Conservation (phyloP, 2,329 filamentous ascomycete genomes). For the Teratosphaeria pseudoeucalypti region DNA sequence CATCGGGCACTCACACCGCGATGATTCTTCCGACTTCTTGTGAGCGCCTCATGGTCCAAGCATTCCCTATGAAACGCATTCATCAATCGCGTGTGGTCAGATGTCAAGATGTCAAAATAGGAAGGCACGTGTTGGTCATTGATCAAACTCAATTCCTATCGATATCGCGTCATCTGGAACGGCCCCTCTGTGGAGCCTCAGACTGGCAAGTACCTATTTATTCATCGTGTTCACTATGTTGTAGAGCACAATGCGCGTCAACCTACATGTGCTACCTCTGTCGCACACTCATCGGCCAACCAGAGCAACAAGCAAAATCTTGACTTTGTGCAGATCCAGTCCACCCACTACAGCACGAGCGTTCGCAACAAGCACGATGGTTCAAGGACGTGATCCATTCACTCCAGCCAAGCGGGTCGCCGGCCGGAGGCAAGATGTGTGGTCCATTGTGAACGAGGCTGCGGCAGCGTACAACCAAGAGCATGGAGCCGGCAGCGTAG, state of each 20-base stretch:
- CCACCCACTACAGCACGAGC: background rate
- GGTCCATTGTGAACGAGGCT: slow-evolving; percentile 59
- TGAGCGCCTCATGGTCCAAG: background rate
- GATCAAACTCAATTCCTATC: background rate
- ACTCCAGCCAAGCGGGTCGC: slow-evolving; percentile 46
- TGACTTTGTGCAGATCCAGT: background rate
- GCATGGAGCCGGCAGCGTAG: slow-evolving; percentile 2
- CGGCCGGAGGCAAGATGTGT: slow-evolving; percentile 48
- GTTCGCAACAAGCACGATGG: background rate
- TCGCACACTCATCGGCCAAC: background rate
- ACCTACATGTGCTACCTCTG: background rate
- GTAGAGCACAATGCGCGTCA: background rate
- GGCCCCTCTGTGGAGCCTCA: background rate
- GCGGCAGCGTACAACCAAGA: slow-evolving; percentile 38
- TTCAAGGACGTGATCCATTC: slow-evolving; percentile 2
- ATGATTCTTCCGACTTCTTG: background rate
- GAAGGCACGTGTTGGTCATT: background rate
- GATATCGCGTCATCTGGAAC: background rate
- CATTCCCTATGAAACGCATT: background rate
- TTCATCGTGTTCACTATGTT: background rate
- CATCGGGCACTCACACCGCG: background rate
- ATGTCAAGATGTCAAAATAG: background rate
- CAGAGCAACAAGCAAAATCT: background rate
- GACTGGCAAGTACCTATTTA: background rate
- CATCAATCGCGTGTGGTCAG: background rate